A percentile compares a stretch with the other conserved stretches of the same genome.
Evolutionary conservation across 257 asterid species (phyloP).

Genomic region (Ligustrum vulgare): DNA sequence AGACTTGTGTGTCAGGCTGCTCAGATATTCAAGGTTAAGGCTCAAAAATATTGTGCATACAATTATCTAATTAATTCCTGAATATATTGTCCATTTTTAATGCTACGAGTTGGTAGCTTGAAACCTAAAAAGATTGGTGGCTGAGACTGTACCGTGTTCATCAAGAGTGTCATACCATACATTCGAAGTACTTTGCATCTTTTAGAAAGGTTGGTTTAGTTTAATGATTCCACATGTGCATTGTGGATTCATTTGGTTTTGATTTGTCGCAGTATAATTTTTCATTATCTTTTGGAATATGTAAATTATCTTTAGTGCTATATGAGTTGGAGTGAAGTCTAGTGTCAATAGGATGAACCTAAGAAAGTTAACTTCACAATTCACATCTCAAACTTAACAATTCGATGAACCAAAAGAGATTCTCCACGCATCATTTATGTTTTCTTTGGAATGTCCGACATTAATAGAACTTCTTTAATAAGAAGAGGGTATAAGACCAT

Average conservation of each 20-base stretch:
- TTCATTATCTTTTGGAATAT: slow-evolving; percentile 24
- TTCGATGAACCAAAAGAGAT: slow-evolving; percentile 37
- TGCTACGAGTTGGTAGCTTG: slow-evolving; percentile 25
- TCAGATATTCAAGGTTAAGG: slow-evolving; percentile 77
- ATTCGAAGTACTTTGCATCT: slow-evolving; percentile 47
- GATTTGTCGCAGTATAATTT: slow-evolving; percentile 22
- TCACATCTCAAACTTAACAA: slow-evolving; percentile 35
- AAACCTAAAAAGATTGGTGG: slow-evolving; percentile 67
- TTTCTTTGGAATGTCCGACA: slow-evolving; percentile 19
- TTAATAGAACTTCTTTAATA: slow-evolving; percentile 36
- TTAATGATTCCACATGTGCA: background rate
- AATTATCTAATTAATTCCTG: slow-evolving; percentile 7
- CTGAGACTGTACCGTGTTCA: slow-evolving; percentile 79
- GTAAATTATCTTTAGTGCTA: slow-evolving; percentile 63
- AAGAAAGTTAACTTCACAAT: slow-evolving; percentile 31
- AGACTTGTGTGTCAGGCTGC: slow-evolving; percentile 70
- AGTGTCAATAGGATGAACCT: slow-evolving; percentile 43
- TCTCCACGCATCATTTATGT: slow-evolving; percentile 34
- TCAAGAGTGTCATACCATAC: slow-evolving; percentile 61
- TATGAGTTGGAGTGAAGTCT: slow-evolving; percentile 76
- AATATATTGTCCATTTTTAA: slow-evolving; percentile 16
- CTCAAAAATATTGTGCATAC: slow-evolving; percentile 10
- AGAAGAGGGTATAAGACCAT: slow-evolving; percentile 47
- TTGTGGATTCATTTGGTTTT: slow-evolving; percentile 15
- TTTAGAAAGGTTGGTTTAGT: slow-evolving; percentile 55